phyloP scores from a whole-genome alignment of 179 eudicot species.

The Silene vulgaris region DNA sequence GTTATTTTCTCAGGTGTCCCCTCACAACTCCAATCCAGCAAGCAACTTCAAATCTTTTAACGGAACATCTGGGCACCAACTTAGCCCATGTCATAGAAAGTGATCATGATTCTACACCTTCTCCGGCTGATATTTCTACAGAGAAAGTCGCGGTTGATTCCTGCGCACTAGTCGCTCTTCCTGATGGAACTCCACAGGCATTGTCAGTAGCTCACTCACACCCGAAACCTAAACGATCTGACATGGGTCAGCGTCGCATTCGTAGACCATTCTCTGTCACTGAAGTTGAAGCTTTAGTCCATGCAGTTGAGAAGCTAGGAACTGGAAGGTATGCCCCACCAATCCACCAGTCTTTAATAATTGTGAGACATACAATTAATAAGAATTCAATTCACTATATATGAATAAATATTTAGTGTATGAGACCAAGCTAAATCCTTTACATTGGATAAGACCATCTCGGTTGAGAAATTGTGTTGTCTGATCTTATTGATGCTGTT shows the following conservation, averaged over 20 bases:
- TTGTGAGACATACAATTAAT: no score
- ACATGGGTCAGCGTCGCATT: constrained; percentile 74
- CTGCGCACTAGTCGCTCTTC: constrained; percentile 49
- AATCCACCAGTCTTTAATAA: no score
- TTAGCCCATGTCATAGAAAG: constrained; percentile 54
- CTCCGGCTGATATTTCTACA: constrained; percentile 44
- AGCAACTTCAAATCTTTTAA: constrained; percentile 27
- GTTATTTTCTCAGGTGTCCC: constrained; percentile 41
- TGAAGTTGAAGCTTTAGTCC: constrained; percentile 91
- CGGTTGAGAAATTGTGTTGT: no score
- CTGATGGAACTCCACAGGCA: constrained; percentile 49
- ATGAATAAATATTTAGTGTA: no score
- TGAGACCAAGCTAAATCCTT: no score
- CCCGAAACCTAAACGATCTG: constrained; percentile 59
- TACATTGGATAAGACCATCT: no score
- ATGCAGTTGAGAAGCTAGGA: constrained; percentile 96
- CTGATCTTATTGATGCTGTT: constrained; percentile 4
- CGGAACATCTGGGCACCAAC: constrained; percentile 31
- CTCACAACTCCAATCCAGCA: constrained; percentile 23
- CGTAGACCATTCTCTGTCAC: constrained; percentile 91
- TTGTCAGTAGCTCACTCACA: constrained; percentile 43
- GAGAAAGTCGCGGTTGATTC: constrained; percentile 54
- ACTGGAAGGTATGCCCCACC: constrained; percentile 66
- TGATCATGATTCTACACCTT: constrained; percentile 82
- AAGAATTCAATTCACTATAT: no score